Conservation (phyloP, 23 red algal genomes). For the Pyropia haitanensis region DNA sequence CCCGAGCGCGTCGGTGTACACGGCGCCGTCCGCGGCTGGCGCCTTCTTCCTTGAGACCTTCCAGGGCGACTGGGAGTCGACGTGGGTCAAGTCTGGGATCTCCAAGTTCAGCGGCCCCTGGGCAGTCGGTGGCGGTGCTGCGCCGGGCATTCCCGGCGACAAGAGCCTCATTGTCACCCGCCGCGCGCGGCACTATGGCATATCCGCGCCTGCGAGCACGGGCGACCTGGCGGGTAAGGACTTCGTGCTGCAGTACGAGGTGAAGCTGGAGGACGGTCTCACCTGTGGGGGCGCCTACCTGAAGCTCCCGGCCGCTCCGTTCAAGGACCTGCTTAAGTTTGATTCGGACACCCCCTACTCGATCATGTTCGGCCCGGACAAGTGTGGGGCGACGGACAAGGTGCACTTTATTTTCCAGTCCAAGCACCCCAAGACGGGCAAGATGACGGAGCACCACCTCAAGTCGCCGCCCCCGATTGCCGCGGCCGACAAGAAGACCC, state of each 20-base stretch:
- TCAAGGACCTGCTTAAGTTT: conserved; percentile 27
- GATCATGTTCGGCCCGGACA: conserved; percentile 99
- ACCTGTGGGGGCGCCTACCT: conserved; percentile 93
- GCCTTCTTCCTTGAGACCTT: conserved; percentile 82
- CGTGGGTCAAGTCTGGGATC: conserved; percentile 1
- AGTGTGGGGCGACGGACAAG: conserved; percentile 91
- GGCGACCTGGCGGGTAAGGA: conserved; percentile 23
- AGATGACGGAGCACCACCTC: conserved; percentile 82
- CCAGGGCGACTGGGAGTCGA: conserved; percentile 19
- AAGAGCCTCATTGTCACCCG: conserved; percentile 66
- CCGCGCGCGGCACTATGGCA: conserved; percentile 68
- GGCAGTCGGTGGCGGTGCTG: conserved; percentile 68
- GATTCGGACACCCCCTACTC: conserved; percentile 54
- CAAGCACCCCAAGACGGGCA: conserved; percentile 64
- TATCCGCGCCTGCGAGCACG: conserved; percentile 35
- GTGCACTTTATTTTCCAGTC: conserved; percentile 98
- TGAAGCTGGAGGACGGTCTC: conserved; percentile 77
- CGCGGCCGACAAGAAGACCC: conserved; percentile 62
- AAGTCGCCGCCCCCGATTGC: conserved; percentile 65
- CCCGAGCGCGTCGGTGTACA: conserved; percentile 38
- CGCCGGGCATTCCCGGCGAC: conserved; percentile 71
- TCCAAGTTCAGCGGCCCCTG: conserved; percentile 49
- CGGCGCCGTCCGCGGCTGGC: conserved; percentile 15
- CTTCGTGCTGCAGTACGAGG: conserved; percentile 88
- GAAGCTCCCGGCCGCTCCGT: conserved; percentile 64